Evolutionary conservation across 352 stramenopile species (phyloP).

Genomic region (Halophytophthora polymorphica): DNA sequence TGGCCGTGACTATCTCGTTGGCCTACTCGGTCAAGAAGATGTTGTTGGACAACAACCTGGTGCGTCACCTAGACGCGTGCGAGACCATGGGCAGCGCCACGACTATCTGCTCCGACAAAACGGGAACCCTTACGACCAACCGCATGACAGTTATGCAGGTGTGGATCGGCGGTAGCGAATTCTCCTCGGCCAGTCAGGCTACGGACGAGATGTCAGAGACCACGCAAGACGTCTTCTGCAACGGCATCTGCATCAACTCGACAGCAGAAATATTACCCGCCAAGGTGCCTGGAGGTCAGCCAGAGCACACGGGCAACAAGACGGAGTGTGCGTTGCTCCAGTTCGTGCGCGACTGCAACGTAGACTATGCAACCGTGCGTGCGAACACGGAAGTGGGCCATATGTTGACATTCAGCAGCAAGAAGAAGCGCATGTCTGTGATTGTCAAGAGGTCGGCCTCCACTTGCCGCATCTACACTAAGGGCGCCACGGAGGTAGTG

Average conservation of each 20-base stretch:
- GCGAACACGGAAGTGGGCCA: slow-evolving; percentile 35
- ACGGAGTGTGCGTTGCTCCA: slow-evolving; percentile 61
- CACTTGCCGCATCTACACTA: slow-evolving; percentile 54
- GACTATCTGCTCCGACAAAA: slow-evolving; percentile 93
- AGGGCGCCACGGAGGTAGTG: slow-evolving; percentile 59
- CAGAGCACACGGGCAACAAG: slow-evolving; percentile 70
- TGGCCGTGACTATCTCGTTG: slow-evolving; percentile 94
- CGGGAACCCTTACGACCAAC: slow-evolving; percentile 97
- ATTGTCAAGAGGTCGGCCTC: slow-evolving; percentile 41
- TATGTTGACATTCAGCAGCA: slow-evolving; percentile 66
- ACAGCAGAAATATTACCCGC: slow-evolving; percentile 58
- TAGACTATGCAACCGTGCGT: slow-evolving; percentile 42
- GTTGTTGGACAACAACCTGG: slow-evolving; percentile 85
- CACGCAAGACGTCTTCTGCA: slow-evolving; percentile 39
- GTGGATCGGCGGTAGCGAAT: slow-evolving; percentile 62
- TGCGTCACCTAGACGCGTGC: slow-evolving; percentile 77
- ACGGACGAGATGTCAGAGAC: slow-evolving; percentile 21
- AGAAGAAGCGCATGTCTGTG: slow-evolving; percentile 72
- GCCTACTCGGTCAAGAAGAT: slow-evolving; percentile 92
- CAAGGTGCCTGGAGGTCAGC: slow-evolving; percentile 39
- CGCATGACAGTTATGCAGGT: slow-evolving; percentile 93
- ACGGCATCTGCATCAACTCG: slow-evolving; percentile 51
- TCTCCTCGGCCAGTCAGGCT: slow-evolving; percentile 29
- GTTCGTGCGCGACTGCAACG: slow-evolving; percentile 45
- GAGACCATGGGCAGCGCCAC: slow-evolving; percentile 93